phyloP scores from a whole-genome alignment of 768 basidiomycete species.

The Chalciporus chontae region DNA sequence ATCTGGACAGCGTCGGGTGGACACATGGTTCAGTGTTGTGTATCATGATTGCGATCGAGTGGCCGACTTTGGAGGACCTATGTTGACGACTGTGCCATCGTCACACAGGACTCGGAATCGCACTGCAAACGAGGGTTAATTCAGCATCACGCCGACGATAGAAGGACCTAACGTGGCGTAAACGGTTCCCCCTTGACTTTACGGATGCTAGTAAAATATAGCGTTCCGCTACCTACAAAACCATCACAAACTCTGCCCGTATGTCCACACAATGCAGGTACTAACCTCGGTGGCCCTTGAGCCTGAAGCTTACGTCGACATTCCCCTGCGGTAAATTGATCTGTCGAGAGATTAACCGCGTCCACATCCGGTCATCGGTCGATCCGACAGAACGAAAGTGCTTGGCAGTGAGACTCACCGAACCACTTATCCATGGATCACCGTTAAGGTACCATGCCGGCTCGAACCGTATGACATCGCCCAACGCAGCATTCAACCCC shows the following conservation, averaged over 20 bases:
- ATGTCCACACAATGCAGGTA: background rate
- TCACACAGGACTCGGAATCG: constrained; percentile 67
- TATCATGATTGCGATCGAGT: background rate
- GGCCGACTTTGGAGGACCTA: constrained; percentile 9
- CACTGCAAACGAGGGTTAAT: constrained; percentile 35
- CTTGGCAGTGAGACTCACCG: constrained; percentile 40
- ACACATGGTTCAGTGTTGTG: too few species aligned
- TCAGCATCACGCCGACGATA: background rate
- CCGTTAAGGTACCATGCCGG: constrained; percentile 61
- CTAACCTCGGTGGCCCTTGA: constrained; percentile 68
- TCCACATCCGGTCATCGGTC: background rate
- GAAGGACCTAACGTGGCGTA: constrained; percentile 47
- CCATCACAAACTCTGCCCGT: background rate
- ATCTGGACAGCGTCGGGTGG: background rate
- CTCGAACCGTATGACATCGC: constrained; percentile 47
- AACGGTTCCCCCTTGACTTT: constrained; percentile 70
- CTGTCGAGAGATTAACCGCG: constrained; percentile 32
- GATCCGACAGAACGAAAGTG: background rate
- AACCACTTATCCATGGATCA: constrained; percentile 65
- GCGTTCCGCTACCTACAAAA: constrained; percentile 59
- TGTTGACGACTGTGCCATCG: constrained; percentile 48
- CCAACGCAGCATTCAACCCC: constrained; percentile 50
- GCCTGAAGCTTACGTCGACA: constrained; percentile 72
- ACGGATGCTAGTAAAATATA: constrained; percentile 82
- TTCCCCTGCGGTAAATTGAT: constrained; percentile 73